phyloP scores from a whole-genome alignment of 306 rosid genomes.

The Begonia loranthoides region DNA sequence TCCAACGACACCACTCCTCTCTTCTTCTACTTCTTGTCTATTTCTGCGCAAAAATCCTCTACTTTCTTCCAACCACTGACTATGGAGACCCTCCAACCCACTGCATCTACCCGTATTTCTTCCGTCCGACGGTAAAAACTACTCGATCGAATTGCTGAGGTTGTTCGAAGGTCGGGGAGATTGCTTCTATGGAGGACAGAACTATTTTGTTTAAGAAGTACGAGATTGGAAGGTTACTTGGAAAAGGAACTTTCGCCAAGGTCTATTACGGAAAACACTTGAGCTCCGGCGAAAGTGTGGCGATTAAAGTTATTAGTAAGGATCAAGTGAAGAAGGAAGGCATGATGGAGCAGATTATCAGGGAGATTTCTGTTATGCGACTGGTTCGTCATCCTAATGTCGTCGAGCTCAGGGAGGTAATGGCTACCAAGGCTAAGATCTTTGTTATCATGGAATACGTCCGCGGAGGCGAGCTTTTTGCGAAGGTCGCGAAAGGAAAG shows the following conservation, averaged over 20 bases:
- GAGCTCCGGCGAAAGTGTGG: slow-evolving; percentile 43
- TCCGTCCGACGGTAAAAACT: no score
- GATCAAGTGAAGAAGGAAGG: slow-evolving; percentile 53
- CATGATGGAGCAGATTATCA: slow-evolving; percentile 51
- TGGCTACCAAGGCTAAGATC: slow-evolving; percentile 67
- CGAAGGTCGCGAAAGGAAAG: slow-evolving; percentile 39
- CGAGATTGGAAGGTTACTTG: slow-evolving; percentile 61
- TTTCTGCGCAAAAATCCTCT: no score
- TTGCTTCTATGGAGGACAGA: slow-evolving; percentile 1
- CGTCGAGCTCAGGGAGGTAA: slow-evolving; percentile 68
- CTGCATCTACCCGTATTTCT: no score
- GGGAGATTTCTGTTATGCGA: slow-evolving; percentile 66
- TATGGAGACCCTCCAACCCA: no score
- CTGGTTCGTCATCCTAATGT: slow-evolving; percentile 61
- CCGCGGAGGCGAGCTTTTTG: slow-evolving; percentile 53
- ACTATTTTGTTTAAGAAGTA: slow-evolving; percentile 48
- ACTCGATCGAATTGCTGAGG: no score
- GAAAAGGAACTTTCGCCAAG: slow-evolving; percentile 76
- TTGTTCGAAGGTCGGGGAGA: no score
- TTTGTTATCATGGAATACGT: slow-evolving; percentile 62
- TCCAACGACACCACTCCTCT: no score
- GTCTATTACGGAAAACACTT: slow-evolving; percentile 43
- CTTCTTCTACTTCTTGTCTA: no score
- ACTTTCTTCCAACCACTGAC: no score
- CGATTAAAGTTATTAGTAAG: slow-evolving; percentile 59